Base-by-base conservation (phyloP, 495 filamentous ascomycete species). In the Elaphomyces granulatus region DNA sequence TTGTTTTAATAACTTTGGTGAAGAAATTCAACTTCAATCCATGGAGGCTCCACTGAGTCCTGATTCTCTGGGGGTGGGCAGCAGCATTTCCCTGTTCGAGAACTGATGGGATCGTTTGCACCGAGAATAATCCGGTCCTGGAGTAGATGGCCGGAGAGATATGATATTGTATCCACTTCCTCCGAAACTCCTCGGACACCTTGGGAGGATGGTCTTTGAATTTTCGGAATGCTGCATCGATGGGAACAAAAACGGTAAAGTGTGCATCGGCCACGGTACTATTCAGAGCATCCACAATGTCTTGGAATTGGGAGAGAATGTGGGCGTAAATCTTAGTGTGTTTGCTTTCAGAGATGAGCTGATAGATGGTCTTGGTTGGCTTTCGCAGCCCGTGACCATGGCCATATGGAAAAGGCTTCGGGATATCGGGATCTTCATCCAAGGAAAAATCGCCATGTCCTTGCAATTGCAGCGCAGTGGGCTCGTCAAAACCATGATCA, bases 211-310 rank as follows among this genome's bases (percentile, higher is more conserved):
- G 57, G 31, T 75, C 44, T 4, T 72, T 77, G 43, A 86, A 67
- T 55, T 75, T 75, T 36, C 78, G 70, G 41, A 90, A 82, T 18
- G 82, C 84, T 23, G 59, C 57, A 56, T 94, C 77, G 2, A 73
- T 77, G 2, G 86, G 84, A 15, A 82, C 79, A 47, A 95, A 90
- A 44, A 87, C 54, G 3, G 87, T 93, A 51, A 78, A 69, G 49
- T 90, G 87, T 14, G 68, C 57, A 16, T 66, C 50, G 8, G 54
- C 41, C n/a, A n/a, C n/a, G 4, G 77, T 85, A 46, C 73, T 68
- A 48, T 87, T 81, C 33, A 95, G 73, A 12, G 73, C 51, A 15
- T 74, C 48, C 26, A 84, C 74, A 14, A 95, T 62, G 18, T 87
- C 75, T 4, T 70, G 60, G 55, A 79, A 72, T 41, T 81, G 66